Conservation (phyloP, 2,329 filamentous ascomycete genomes). For the Incumbomyces lentus region DNA sequence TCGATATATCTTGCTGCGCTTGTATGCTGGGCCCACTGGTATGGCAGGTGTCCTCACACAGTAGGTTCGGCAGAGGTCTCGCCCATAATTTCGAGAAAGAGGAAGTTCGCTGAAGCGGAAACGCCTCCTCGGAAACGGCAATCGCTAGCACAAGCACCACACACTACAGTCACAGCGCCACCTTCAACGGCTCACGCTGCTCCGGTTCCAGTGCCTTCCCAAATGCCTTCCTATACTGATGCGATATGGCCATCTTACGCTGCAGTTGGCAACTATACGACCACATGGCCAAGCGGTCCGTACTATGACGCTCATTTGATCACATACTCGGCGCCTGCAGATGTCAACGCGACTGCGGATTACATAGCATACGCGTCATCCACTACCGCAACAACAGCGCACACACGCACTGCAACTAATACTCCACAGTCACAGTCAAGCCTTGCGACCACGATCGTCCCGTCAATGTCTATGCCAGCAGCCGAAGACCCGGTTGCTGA, state of each 20-base stretch:
- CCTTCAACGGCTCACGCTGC: background rate
- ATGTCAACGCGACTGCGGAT: background rate
- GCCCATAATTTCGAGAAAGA: too few species aligned
- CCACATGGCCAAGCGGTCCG: constrained; percentile 7
- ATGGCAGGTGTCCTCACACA: background rate
- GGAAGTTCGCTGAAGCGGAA: background rate
- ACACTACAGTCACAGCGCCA: background rate
- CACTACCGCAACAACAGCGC: constrained; percentile 15
- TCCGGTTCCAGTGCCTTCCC: background rate
- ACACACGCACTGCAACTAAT: constrained; percentile 7
- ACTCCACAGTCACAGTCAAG: constrained; percentile 5
- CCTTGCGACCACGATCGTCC: background rate
- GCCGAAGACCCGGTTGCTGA: background rate
- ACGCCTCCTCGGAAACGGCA: background rate
- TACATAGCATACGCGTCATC: constrained; percentile 1
- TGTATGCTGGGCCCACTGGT: constrained; percentile 28
- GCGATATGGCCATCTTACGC: background rate
- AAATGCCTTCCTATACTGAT: background rate
- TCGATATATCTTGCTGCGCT: constrained; percentile 25
- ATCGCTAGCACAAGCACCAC: background rate
- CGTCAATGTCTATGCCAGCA: background rate
- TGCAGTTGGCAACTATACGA: background rate
- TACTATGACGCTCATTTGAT: constrained; percentile 2
- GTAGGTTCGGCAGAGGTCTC: background rate
- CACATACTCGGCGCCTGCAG: constrained; percentile 17